A percentile compares a stretch with the other conserved stretches of the same genome.
Conservation (phyloP, 352 stramenopile species). For the Pythium pyrilobum region DNA sequence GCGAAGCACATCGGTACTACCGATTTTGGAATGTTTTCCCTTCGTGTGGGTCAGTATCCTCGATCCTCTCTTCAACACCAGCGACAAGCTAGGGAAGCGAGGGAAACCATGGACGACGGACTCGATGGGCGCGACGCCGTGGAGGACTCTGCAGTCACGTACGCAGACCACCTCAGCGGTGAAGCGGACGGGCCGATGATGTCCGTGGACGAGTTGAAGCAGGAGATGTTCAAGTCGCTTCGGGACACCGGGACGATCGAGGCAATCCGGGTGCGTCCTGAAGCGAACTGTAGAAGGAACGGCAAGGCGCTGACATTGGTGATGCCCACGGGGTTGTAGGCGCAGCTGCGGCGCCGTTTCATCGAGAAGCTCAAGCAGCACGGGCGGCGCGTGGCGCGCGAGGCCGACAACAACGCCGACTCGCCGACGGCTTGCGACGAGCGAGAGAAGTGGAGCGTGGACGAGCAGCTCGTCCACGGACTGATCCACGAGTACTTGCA, state of each 20-base stretch:
- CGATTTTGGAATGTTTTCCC: too few species aligned
- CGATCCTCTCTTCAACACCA: too few species aligned
- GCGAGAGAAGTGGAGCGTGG: slow-evolving; percentile 14
- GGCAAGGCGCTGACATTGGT: background rate
- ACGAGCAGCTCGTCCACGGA: slow-evolving; percentile 56
- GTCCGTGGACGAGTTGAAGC: slow-evolving; percentile 60
- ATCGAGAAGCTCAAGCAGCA: slow-evolving; percentile 67
- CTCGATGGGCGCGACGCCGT: background rate
- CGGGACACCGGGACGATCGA: slow-evolving; percentile 59
- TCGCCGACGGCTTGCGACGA: background rate
- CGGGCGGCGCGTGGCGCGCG: slow-evolving; percentile 8
- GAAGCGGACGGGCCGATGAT: slow-evolving; percentile 24
- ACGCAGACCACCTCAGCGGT: background rate
- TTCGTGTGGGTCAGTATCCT: too few species aligned
- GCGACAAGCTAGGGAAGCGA: too few species aligned
- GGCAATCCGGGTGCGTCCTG: slow-evolving; percentile 38
- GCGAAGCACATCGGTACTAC: too few species aligned
- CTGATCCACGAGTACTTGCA: slow-evolving; percentile 56
- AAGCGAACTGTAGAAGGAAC: background rate
- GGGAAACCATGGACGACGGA: slow-evolving; percentile 4
- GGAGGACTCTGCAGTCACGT: background rate
- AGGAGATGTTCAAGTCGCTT: slow-evolving; percentile 68
- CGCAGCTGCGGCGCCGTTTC: slow-evolving; percentile 55
- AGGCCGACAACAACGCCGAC: slow-evolving; percentile 6
- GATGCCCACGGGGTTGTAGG: slow-evolving; percentile 21